A percentile compares a stretch with the other conserved stretches of the same genome.
These are phyloP conservation scores for Aspergillus sp. DNA, from an alignment of 2,329 filamentous ascomycete genomes.

Conservation along the genomic window DNA sequence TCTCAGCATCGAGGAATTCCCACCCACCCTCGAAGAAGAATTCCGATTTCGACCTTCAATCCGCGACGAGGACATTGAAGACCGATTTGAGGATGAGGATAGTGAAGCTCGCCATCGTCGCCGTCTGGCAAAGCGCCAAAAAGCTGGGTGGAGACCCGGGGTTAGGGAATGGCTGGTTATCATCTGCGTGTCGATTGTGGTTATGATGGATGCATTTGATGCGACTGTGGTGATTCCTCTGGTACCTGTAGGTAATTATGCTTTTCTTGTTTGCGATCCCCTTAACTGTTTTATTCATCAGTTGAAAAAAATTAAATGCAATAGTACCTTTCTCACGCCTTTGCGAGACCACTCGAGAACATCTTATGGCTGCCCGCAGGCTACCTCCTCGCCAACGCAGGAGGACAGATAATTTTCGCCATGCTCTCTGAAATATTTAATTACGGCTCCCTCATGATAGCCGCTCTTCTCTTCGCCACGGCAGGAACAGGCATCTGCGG, in stretches of 20 bases:
- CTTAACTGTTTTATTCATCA: not conserved
- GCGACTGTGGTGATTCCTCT: slow-evolving; percentile 43
- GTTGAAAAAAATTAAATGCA: not conserved
- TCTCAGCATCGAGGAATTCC: not conserved
- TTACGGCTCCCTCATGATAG: slow-evolving; percentile 39
- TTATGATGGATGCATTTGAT: slow-evolving; percentile 46
- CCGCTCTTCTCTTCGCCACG: slow-evolving; percentile 40
- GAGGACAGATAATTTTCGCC: slow-evolving; percentile 22
- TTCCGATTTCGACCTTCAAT: not conserved
- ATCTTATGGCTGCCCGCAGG: slow-evolving; percentile 46
- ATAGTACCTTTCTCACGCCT: slow-evolving; percentile 28
- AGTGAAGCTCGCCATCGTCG: not conserved
- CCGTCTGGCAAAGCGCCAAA: not conserved
- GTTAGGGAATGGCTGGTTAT: slow-evolving; percentile 38
- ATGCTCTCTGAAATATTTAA: slow-evolving; percentile 38
- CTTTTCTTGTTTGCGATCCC: not conserved
- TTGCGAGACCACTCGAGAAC: slow-evolving; percentile 28
- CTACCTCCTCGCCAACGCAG: slow-evolving; percentile 37
- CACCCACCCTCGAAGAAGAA: not conserved
- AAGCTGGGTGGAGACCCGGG: slow-evolving; percentile 31
- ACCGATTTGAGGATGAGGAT: not conserved
- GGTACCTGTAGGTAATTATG: slow-evolving; percentile 32
- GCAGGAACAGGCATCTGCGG: slow-evolving; percentile 41
- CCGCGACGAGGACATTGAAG: not conserved
- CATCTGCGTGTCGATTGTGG: slow-evolving; percentile 36